These are phyloP conservation scores for Aspergillus tamarii DNA, from an alignment of 2,329 filamentous ascomycete genomes.

Conservation along the genomic window DNA sequence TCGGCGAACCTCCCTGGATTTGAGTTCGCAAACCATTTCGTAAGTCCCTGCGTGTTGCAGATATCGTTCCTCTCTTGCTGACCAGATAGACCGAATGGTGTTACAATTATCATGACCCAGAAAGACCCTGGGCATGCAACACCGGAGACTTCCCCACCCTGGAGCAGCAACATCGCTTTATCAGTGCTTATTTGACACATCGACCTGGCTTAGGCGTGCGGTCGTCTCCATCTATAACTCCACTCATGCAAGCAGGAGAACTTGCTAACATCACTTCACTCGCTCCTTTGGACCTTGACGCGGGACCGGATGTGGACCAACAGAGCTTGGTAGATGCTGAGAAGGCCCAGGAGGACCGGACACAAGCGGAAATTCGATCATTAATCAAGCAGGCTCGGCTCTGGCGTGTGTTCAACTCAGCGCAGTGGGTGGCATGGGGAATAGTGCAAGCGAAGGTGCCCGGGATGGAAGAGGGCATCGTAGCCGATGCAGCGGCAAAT, in stretches of 20 bases:
- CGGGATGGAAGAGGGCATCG: constrained; percentile 60
- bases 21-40: constrained; percentile 98
- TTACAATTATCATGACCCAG: constrained; percentile 89
- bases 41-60: constrained; percentile 39
- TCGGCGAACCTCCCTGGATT: constrained; percentile 82
- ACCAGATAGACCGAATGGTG: constrained; percentile 77
- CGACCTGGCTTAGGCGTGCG: constrained; percentile 56
- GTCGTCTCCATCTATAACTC: constrained; percentile 32
- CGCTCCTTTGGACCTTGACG: constrained; percentile 78
- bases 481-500: constrained; percentile 22
- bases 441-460: constrained; percentile 91
- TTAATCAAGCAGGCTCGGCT: constrained; percentile 78
- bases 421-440: constrained; percentile 94
- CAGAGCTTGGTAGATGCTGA: constrained; percentile 60
- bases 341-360: constrained; percentile 62
- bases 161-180: constrained; percentile 82
- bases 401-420: constrained; percentile 87
- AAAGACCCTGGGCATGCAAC: constrained; percentile 68
- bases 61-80: not conserved
- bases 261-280: constrained; percentile 54
- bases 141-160: constrained; percentile 71
- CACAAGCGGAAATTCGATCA: constrained; percentile 69
- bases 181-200: constrained; percentile 85
- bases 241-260: constrained; percentile 54
- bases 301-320: constrained; percentile 59